Evolutionary conservation across 2,329 filamentous ascomycete species (phyloP), one percentile per base, ranked within the genome.

Genomic region (Cercospora nicotianae): DNA sequence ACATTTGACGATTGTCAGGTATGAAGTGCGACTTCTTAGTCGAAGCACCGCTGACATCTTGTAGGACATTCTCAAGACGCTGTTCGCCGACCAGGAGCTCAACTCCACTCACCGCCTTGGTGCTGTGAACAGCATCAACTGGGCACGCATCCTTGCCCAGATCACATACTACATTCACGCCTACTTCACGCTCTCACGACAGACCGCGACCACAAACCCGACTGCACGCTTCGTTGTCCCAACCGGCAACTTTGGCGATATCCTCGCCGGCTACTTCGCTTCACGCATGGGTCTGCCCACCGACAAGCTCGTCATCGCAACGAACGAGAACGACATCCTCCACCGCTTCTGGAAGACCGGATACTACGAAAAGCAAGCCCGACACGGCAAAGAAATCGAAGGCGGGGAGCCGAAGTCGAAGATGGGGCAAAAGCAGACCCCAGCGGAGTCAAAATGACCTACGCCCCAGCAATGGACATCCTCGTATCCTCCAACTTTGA

Each of bases 101-200:
- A 98, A 98, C 84, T 83, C 86, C 73, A 89, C 87, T 1, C 88
- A 94, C 77, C 93, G 92, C 73, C 90, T 98, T 53, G 94, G 91
- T 48, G 94, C 95, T 53, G 93, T 98, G 73, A 98, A 98, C 84
- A 95, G 91, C 57, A 98, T 98, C 83, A 98, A 98, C 83, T 97
- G 91, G 87, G 91, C 94, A 1, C 87, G 95, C 74, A 98, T 99
- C 74, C 87, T 99, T 42, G 94, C 95, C 12, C 95, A 99, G 83
- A 97, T 96, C 72, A 93, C 92, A 69, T 98, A 97, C 86, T 99
- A 97, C 85, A 96, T 97, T 84, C 86, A 95, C 80, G 89, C 95
- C 12, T 98, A 98, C 85, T 97, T 97, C 81, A 83, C 89, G 13
- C 88, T 99, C 36, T 85, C 84, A 69, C 83, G 85, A 61, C 87